phyloP scores from a whole-genome alignment of 2,329 filamentous ascomycete genomes.

The Colletotrichum lupini region DNA sequence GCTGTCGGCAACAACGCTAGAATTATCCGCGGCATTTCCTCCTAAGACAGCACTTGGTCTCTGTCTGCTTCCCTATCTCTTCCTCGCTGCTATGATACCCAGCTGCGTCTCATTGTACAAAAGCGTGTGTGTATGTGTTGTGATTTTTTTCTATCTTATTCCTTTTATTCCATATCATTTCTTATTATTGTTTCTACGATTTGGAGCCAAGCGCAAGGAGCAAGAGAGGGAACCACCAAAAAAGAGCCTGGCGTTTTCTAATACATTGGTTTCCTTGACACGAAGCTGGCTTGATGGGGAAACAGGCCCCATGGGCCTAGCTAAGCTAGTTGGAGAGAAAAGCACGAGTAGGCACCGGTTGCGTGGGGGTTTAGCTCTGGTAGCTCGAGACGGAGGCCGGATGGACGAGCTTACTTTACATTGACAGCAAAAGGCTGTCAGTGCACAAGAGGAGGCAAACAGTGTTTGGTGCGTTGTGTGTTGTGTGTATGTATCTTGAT shows the following conservation, averaged over 20 bases:
- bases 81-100: constrained; percentile 36
- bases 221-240: background rate
- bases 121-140: constrained; percentile 17
- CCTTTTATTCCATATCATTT: background rate
- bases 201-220: constrained; percentile 26
- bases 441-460: background rate
- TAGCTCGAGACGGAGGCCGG: constrained; percentile 1
- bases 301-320: background rate
- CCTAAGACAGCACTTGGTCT: constrained; percentile 8
- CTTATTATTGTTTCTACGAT: background rate
- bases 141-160: background rate
- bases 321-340: background rate
- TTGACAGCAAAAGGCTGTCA: background rate
- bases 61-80: background rate
- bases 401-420: background rate
- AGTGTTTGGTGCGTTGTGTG: background rate
- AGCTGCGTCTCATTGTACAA: constrained; percentile 29
- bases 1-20: constrained; percentile 77
- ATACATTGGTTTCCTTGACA: background rate
- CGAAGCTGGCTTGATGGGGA: background rate
- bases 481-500: background rate
- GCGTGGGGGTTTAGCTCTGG: constrained; percentile 24
- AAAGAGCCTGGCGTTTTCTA: constrained; percentile 21
- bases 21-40: constrained; percentile 56
- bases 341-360: background rate